Evolutionary conservation across 176 grass and related monocot genomes (phyloP).

Genomic region (Triticum monococcum): DNA sequence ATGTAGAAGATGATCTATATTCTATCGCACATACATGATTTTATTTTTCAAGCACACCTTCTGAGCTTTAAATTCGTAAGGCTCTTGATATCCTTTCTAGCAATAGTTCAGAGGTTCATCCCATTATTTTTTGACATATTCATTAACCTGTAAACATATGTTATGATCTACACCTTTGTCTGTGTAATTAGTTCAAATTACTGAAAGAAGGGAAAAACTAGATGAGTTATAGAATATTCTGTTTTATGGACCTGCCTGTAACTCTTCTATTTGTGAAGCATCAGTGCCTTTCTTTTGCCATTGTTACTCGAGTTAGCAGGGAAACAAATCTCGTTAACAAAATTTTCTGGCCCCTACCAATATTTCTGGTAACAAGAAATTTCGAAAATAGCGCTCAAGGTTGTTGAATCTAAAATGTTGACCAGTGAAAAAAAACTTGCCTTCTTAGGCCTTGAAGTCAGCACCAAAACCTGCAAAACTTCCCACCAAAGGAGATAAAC

Average conservation of each 20-base stretch:
- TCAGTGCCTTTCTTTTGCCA: not conserved
- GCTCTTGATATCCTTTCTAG: not conserved
- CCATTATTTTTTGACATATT: not conserved
- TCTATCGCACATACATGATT: not conserved
- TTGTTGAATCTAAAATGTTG: not conserved
- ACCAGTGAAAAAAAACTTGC: not conserved
- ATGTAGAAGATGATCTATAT: not conserved
- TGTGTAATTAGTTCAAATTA: not conserved
- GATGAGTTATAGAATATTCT: not conserved
- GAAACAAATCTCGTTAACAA: not conserved
- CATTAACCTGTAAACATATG: not conserved
- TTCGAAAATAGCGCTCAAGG: not conserved
- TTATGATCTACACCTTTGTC: not conserved
- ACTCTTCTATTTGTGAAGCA: not conserved
- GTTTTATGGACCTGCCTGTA: not conserved
- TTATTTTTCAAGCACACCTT: not conserved
- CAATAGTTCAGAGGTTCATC: not conserved
- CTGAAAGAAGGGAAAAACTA: not conserved
- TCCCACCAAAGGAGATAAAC: not conserved
- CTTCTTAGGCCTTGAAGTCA: not conserved
- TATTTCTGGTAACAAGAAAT: not conserved
- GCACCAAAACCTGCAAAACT: not conserved
- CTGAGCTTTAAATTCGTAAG: not conserved
- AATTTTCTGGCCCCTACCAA: not conserved
- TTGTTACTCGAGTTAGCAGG: not conserved